Evolutionary conservation across 2,329 filamentous ascomycete genomes (phyloP), one percentile per base, ranked within the genome.

Genomic region (Alternaria ventricosa): DNA sequence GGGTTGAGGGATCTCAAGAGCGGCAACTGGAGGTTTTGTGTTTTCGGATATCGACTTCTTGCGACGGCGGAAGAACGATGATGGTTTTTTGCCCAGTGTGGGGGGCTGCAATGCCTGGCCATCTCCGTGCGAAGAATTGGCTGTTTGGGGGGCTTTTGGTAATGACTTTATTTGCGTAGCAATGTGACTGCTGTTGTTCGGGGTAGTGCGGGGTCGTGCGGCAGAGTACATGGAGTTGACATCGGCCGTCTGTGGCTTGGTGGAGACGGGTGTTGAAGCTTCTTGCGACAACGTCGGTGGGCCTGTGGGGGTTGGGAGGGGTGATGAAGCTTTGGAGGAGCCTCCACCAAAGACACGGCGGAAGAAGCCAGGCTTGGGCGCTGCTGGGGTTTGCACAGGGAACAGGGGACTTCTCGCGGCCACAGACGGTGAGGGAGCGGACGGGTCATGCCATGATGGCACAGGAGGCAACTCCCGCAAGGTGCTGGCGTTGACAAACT

Each of bases 1-100:
- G 77, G 72, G 73, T 46, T 68, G 68, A 11, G 78, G 79, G 36
- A 84, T 72, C 41, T 82, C 80, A 27, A 83, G 70, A 46, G 84
- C 80, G 67, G 79, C 87, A 28, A 90, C 80, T 9, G 90, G 89
- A 33, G 91, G 89, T 43, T 86, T 86, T 22, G 88, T 85, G 47
- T 79, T 77, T 66, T 96, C 94, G 13, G 89, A 87, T 33, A 93
- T 81, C 6, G 94, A 97, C 86, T 95, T 96, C 87, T 98, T 98
- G 67, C 94, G 88, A 63, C 96, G 87, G 66, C 96, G 88, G 82
- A 98, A 98, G 82, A 99, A 98, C 0, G 93, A 95, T 1, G 95
- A 96, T 5, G 93, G 88, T 80, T 97, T 97, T 84, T 97, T 97
- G 73, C 92, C 92, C 55, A 97, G 82, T 4, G 75, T 73, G 23